Evolutionary conservation across 257 asterid species (phyloP).

Genomic region (Echium plantagineum): DNA sequence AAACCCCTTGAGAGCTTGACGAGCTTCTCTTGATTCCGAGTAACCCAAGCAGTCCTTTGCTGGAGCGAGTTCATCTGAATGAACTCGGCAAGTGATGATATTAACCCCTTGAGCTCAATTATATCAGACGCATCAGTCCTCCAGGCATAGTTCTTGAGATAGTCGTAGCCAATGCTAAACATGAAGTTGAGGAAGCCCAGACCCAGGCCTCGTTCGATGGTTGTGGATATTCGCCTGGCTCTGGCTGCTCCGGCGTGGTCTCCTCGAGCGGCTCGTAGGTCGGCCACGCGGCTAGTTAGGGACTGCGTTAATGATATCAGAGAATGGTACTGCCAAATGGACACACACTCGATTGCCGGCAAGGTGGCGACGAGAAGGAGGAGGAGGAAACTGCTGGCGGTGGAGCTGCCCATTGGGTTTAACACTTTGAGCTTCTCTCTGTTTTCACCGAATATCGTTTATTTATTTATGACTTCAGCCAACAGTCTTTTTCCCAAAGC

Average conservation of each 20-base stretch:
- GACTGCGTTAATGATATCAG: slow-evolving; percentile 67
- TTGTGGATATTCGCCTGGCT: slow-evolving; percentile 38
- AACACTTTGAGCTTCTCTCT: too few relatives aligned
- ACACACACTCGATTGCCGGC: slow-evolving; percentile 17
- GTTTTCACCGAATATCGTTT: too few relatives aligned
- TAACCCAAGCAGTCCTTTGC: slow-evolving; percentile 53
- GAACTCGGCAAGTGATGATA: slow-evolving; percentile 30
- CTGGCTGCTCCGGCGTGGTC: slow-evolving; percentile 50
- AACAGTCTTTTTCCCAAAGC: too few relatives aligned
- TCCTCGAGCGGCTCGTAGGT: slow-evolving; percentile 62
- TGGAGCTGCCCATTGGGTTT: slow-evolving; percentile 7
- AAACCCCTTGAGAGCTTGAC: slow-evolving; percentile 37
- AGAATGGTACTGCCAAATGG: slow-evolving; percentile 35
- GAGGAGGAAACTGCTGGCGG: slow-evolving; percentile 16
- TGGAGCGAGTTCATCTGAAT: slow-evolving; percentile 30
- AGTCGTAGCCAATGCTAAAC: slow-evolving; percentile 55
- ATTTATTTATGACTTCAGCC: too few relatives aligned
- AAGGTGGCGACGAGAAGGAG: slow-evolving; percentile 17
- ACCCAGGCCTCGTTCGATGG: slow-evolving; percentile 39
- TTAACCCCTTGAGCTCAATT: slow-evolving; percentile 42
- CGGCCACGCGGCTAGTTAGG: slow-evolving; percentile 59
- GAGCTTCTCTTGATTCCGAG: slow-evolving; percentile 39
- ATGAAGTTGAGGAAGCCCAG: slow-evolving; percentile 48
- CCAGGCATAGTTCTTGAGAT: slow-evolving; percentile 34
- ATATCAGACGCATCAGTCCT: not conserved